These are phyloP conservation scores for Fagus sylvatica DNA, from an alignment of 306 rosid species.

Conservation along the genomic window DNA sequence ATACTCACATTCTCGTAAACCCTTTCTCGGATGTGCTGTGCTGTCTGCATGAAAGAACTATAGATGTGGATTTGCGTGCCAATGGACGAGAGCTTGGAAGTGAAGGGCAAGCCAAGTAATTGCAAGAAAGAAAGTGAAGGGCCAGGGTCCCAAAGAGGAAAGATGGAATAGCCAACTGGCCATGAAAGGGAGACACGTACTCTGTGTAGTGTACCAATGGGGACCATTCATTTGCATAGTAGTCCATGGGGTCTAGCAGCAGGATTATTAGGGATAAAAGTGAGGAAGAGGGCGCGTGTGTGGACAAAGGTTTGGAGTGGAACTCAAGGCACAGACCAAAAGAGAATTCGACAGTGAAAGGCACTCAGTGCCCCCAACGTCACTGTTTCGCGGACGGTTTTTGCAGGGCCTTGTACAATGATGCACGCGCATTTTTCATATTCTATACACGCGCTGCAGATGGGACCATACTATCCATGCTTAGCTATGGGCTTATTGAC, in stretches of 20 bases:
- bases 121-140: neutral
- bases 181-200: neutral
- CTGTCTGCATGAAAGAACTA: too few relatives aligned
- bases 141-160: neutral
- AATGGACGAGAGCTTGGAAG: neutral
- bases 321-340: constrained; percentile 41
- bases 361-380: constrained; percentile 27
- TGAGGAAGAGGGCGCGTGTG: constrained; percentile 13
- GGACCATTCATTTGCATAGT: neutral
- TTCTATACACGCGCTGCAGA: neutral
- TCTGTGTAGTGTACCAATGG: constrained; percentile 22
- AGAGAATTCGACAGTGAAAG: constrained; percentile 16
- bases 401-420: neutral
- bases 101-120: neutral
- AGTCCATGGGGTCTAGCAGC: too few relatives aligned
- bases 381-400: neutral
- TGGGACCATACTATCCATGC: neutral
- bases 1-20: too few relatives aligned
- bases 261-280: neutral
- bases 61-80: neutral
- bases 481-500: neutral
- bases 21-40: too few relatives aligned
- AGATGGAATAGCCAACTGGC: neutral
- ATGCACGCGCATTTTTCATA: neutral
- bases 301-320: constrained; percentile 19